A percentile compares a stretch with the other conserved stretches of the same genome.
These are phyloP conservation scores for Acacia confusa DNA, from an alignment of 306 rosid genomes.

Conservation along the genomic window DNA sequence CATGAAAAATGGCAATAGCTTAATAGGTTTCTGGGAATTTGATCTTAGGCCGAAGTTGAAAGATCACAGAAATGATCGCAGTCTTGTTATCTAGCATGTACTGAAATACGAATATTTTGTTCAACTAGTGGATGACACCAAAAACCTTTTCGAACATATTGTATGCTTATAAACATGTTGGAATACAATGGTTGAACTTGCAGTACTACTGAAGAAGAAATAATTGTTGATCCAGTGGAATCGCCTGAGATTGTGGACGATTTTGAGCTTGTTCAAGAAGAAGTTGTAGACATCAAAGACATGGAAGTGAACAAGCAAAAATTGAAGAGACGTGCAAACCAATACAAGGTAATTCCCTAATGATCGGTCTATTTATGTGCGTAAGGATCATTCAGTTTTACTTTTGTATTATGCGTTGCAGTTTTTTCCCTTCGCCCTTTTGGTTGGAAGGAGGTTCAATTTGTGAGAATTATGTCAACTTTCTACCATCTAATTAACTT, in stretches of 20 bases:
- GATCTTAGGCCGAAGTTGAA: neutral
- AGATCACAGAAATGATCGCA: neutral
- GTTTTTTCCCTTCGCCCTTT: neutral
- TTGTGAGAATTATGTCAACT: neutral
- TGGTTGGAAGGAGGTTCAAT: neutral
- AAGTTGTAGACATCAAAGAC: slow-evolving; percentile 76
- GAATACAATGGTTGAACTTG: slow-evolving; percentile 9
- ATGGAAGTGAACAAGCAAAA: slow-evolving; percentile 71
- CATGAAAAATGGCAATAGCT: neutral
- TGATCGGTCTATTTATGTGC: neutral
- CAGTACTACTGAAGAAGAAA: slow-evolving; percentile 89
- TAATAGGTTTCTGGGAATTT: neutral
- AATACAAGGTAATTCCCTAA: slow-evolving; percentile 51
- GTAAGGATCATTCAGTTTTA: neutral
- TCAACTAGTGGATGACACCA: neutral
- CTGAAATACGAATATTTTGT: neutral
- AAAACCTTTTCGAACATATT: neutral
- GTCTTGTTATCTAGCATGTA: neutral
- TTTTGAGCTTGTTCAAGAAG: slow-evolving; percentile 78
- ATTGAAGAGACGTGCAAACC: slow-evolving; percentile 60
- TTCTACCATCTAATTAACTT: neutral
- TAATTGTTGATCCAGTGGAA: slow-evolving; percentile 72
- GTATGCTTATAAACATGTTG: neutral
- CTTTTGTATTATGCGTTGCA: neutral
- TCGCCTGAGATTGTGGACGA: slow-evolving; percentile 82